Conservation (phyloP, 441 rosid species). For the Populus hybrid region DNA sequence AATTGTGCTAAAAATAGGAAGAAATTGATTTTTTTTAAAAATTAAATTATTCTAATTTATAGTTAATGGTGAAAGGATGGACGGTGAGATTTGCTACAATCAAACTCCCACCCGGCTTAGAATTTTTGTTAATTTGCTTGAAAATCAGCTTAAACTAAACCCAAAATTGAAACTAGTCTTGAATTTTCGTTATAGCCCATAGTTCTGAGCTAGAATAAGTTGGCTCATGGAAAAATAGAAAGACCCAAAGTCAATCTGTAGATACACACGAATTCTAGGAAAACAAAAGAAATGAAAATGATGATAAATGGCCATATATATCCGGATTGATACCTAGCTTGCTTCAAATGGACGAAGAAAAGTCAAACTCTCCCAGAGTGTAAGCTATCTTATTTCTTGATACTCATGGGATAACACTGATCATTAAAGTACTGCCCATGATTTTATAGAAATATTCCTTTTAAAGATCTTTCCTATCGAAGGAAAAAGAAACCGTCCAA, state of each 20-base stretch:
- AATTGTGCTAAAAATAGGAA: too few relatives aligned
- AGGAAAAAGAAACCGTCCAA: conserved; percentile 32
- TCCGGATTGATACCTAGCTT: not conserved
- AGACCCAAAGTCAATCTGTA: not conserved
- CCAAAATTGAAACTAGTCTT: not conserved
- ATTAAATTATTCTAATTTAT: too few relatives aligned
- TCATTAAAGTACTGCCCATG: not conserved
- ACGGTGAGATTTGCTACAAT: too few relatives aligned
- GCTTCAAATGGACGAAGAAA: not conserved
- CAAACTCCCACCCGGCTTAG: too few relatives aligned
- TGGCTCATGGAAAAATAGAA: not conserved
- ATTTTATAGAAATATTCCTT: not conserved
- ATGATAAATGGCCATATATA: not conserved
- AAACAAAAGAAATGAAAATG: not conserved
- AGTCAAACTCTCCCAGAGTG: not conserved
- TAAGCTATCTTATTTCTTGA: not conserved
- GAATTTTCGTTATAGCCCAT: too few relatives aligned
- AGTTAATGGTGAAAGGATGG: too few relatives aligned
- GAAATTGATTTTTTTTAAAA: too few relatives aligned
- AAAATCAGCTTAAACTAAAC: not conserved
- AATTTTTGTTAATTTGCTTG: not conserved
- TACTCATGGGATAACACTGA: not conserved
- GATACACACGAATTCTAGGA: not conserved
- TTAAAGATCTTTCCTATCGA: not conserved
- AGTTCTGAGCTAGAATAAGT: not conserved